Percentiles rank a stretch among this genome's conserved stretches.
Evolutionary conservation across 2,329 filamentous ascomycete species (phyloP).

Genomic region (Tolypocladium amazonense): DNA sequence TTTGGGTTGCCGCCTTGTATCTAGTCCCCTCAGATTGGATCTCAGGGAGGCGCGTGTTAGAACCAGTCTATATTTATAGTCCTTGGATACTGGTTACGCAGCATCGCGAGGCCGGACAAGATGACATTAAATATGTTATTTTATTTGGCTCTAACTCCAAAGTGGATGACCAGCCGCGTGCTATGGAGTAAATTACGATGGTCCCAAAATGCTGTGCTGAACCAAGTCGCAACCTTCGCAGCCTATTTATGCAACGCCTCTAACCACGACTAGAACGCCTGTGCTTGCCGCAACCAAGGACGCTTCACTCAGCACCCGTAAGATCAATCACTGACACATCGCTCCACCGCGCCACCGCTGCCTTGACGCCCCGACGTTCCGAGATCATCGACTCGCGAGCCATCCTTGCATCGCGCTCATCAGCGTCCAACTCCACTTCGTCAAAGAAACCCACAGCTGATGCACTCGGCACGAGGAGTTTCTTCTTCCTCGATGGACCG

Average conservation of each 20-base stretch:
- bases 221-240: background rate
- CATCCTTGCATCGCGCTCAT: conserved; percentile 14
- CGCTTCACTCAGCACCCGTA: conserved; percentile 8
- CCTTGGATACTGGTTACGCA: background rate
- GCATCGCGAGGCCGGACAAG: background rate
- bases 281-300: background rate
- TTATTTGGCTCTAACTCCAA: background rate
- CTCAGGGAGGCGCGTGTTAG: background rate
- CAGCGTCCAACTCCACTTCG: conserved; percentile 15
- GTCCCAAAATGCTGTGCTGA: background rate
- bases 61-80: background rate
- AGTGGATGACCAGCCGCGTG: background rate
- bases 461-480: conserved; percentile 24
- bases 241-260: background rate
- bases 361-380: conserved; percentile 6
- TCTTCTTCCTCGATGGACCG: conserved; percentile 20
- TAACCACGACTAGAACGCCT: background rate
- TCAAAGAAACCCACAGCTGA: conserved; percentile 28
- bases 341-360: conserved; percentile 15
- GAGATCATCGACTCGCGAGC: conserved; percentile 9
- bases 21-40: background rate
- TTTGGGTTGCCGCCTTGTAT: background rate
- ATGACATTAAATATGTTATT: background rate
- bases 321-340: conserved; percentile 23
- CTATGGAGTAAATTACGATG: background rate